phyloP scores from a whole-genome alignment of 1,284 basidiomycete species.

The Athelia sp. region DNA sequence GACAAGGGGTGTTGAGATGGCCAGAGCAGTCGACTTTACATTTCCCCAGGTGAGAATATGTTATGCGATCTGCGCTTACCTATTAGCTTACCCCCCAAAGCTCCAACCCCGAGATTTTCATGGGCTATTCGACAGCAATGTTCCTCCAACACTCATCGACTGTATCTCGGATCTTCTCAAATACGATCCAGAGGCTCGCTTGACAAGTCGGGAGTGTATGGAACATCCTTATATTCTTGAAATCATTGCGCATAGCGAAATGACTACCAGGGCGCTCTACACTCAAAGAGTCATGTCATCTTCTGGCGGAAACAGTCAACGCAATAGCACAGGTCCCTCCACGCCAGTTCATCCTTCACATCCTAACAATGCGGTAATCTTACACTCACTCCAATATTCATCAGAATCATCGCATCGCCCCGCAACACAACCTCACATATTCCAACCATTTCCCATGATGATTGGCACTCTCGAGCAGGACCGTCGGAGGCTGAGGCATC shows the following conservation, averaged over 20 bases:
- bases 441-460: slow-evolving; percentile 48
- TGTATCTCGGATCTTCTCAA: slow-evolving; percentile 90
- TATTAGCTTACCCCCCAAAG: slow-evolving; percentile 33
- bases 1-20: slow-evolving; percentile 83
- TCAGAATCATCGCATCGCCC: slow-evolving; percentile 26
- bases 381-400: slow-evolving; percentile 47
- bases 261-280: slow-evolving; percentile 43
- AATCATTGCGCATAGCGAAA: slow-evolving; percentile 55
- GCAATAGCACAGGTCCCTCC: slow-evolving; percentile 10
- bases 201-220: slow-evolving; percentile 85
- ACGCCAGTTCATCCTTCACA: slow-evolving; percentile 43
- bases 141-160: slow-evolving; percentile 81
- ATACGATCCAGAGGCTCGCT: slow-evolving; percentile 84
- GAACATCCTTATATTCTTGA: slow-evolving; percentile 86
- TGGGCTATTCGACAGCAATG: slow-evolving; percentile 72
- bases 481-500: too few species aligned
- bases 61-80: slow-evolving; percentile 7
- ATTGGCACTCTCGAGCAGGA: too few species aligned
- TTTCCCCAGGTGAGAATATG: slow-evolving; percentile 75
- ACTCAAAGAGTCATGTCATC: slow-evolving; percentile 43
- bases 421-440: slow-evolving; percentile 44
- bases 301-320: slow-evolving; percentile 27
- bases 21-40: slow-evolving; percentile 77
- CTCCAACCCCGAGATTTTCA: slow-evolving; percentile 74
- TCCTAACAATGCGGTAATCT: slow-evolving; percentile 53